These are phyloP conservation scores for Sporisorium graminicola DNA, from an alignment of 1,284 basidiomycete species.

Conservation along the genomic window DNA sequence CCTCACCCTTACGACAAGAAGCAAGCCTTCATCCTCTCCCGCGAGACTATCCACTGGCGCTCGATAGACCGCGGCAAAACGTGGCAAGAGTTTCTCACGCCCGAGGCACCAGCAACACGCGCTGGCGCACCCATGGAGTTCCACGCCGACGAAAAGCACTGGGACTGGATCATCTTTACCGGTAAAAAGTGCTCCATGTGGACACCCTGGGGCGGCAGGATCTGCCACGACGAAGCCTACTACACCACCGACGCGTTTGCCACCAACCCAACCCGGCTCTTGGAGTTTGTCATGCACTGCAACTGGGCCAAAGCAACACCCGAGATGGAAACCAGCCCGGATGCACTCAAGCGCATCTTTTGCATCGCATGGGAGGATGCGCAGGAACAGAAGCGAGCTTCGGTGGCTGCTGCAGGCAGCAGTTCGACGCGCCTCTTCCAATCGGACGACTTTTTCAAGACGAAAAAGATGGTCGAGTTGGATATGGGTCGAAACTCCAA, in stretches of 20 bases:
- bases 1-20: conserved; percentile 86
- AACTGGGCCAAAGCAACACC: conserved; percentile 65
- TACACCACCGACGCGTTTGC: conserved; percentile 65
- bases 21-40: conserved; percentile 63
- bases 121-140: conserved; percentile 63
- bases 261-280: conserved; percentile 44
- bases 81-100: conserved; percentile 65
- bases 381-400: conserved; percentile 10
- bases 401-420: background rate
- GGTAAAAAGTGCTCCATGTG: conserved; percentile 62
- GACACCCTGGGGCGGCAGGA: conserved; percentile 58
- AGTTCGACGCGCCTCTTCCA: conserved; percentile 56
- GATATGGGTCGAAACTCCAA: conserved; percentile 61
- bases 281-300: conserved; percentile 64
- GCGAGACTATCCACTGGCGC: conserved; percentile 61
- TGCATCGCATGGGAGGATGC: conserved; percentile 67
- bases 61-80: conserved; percentile 62
- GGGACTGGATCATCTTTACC: conserved; percentile 62
- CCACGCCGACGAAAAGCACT: conserved; percentile 62
- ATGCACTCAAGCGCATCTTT: conserved; percentile 58
- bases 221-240: conserved; percentile 70
- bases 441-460: conserved; percentile 64
- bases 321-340: conserved; percentile 43
- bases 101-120: conserved; percentile 55
- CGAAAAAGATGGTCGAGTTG: conserved; percentile 53